A percentile compares a stretch with the other conserved stretches of the same genome.
Conservation (phyloP, 768 basidiomycete species). For the Boletus rubropictus region DNA sequence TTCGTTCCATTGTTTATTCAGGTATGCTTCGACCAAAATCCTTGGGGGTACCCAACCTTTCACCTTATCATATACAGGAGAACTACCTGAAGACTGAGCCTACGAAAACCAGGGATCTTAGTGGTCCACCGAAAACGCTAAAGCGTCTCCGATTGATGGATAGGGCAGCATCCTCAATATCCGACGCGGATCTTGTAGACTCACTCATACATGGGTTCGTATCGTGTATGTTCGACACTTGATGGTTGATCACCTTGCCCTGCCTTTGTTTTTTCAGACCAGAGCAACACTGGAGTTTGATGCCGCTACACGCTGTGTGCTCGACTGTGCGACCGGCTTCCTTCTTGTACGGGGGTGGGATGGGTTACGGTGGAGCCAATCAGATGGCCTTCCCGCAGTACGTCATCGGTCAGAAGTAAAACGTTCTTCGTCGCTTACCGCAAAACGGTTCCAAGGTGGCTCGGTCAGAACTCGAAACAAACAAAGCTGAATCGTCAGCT, state of each 20-base stretch:
- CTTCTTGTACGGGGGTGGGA: slow-evolving; percentile 67
- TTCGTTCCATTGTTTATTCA: slow-evolving; percentile 95
- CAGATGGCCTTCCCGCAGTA: slow-evolving; percentile 81
- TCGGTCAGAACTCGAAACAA: slow-evolving; percentile 96
- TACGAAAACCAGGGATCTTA: slow-evolving; percentile 47
- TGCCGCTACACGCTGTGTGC: slow-evolving; percentile 89
- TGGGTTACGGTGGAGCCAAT: slow-evolving; percentile 61
- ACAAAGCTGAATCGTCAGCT: slow-evolving; percentile 74
- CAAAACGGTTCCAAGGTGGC: slow-evolving; percentile 59
- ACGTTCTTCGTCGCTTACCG: background rate
- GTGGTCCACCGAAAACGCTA: slow-evolving; percentile 58
- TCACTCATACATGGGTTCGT: slow-evolving; percentile 84
- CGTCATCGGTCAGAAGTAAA: slow-evolving; percentile 24
- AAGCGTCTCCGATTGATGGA: slow-evolving; percentile 80
- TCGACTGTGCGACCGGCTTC: slow-evolving; percentile 89
- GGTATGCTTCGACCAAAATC: slow-evolving; percentile 35
- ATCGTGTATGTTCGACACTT: background rate
- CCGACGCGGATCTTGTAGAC: slow-evolving; percentile 92
- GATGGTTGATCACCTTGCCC: background rate
- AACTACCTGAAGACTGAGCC: slow-evolving; percentile 90
- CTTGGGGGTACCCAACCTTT: background rate
- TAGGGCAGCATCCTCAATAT: slow-evolving; percentile 85
- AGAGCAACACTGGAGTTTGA: slow-evolving; percentile 93
- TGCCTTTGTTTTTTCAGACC: slow-evolving; percentile 42
- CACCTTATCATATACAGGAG: slow-evolving; percentile 52